Base-by-base conservation (phyloP, 2,329 filamentous ascomycete genomes). In the Nannizziopsis barbatae region DNA sequence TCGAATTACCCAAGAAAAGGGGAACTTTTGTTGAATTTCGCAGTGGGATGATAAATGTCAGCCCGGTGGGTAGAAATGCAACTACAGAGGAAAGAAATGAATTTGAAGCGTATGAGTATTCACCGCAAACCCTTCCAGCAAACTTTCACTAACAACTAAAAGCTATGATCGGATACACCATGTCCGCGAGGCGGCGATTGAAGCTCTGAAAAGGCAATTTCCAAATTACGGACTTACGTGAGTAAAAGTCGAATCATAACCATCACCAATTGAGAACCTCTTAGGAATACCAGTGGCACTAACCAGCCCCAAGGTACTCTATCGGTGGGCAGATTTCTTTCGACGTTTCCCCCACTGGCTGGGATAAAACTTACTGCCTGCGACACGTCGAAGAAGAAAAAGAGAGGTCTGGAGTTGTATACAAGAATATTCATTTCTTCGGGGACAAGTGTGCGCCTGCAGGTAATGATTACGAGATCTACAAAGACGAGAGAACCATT, bases 341-440 rank as follows among this genome's bases (percentile, higher is more conserved):
- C 67, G 92, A 98, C 64, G 85, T 96, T 60, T 98, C 96, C 77
- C 92, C 92, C 55, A 79, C 74, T 2, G 92, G 92, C 62, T 98
- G 92, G 92, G 92, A 98, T 73, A 98, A 96, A 81, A 95, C 86
- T 7, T 98, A 95, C 76, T 95, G 89, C 72, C 75, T 96, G 57
- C 74, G 79, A 59, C 89, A 95, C 69, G 74, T 96, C 53, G 86
- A 92, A 71, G 76, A 76, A 55, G 89, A 95, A 67, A 81, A 79
- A 60, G 82, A 84, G 54, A 73, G 93, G 54, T 64, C 65, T 6
- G 71, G 71, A 3, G 56, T 68, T 42, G 71, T 81, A 20, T 96
- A 90, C 75, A 86, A 80, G 57, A 90, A 79, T 40, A 84, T 96
- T 58, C 92, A 96, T 75, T 96, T 96, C 77, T 98, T 96, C 61